Conservation (phyloP, 192 early-diverging fungal species). For the Backusella psychrophila region DNA sequence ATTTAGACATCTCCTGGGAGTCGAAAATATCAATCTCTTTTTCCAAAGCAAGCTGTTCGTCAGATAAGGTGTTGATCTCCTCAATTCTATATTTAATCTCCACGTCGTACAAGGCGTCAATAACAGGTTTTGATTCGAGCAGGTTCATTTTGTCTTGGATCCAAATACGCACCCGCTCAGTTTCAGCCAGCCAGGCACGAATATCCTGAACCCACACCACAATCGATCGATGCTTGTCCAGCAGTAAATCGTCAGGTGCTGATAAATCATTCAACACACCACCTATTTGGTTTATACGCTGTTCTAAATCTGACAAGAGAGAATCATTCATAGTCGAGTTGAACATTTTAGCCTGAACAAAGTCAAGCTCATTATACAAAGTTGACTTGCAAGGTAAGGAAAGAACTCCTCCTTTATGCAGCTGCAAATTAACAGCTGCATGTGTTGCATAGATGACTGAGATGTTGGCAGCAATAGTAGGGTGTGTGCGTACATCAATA, state of each 20-base stretch:
- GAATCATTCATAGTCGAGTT: slow-evolving; percentile 34
- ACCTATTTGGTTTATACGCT: neutral
- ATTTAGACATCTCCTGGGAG: slow-evolving; percentile 37
- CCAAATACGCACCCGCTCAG: slow-evolving; percentile 39
- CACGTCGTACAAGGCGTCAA: slow-evolving; percentile 26
- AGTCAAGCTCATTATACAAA: slow-evolving; percentile 27
- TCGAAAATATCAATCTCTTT: slow-evolving; percentile 38
- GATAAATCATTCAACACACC: slow-evolving; percentile 2
- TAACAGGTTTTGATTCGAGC: slow-evolving; percentile 18
- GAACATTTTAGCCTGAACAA: slow-evolving; percentile 35
- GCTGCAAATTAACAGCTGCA: slow-evolving; percentile 15
- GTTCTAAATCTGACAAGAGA: slow-evolving; percentile 29
- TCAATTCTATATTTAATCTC: slow-evolving; percentile 16
- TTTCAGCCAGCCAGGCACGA: slow-evolving; percentile 40
- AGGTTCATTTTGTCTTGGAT: slow-evolving; percentile 28
- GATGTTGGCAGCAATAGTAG: neutral
- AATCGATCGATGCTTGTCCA: slow-evolving; percentile 18
- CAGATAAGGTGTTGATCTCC: slow-evolving; percentile 27
- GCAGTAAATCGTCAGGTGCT: neutral
- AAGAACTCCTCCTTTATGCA: slow-evolving; percentile 6
- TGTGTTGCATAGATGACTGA: slow-evolving; percentile 6
- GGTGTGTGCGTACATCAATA: neutral
- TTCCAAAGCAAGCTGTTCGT: slow-evolving; percentile 30
- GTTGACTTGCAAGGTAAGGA: slow-evolving; percentile 9
- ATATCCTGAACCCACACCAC: slow-evolving; percentile 33